These are phyloP conservation scores for Fagopyrum tataricum DNA, from an alignment of 148 eudicot species.

Conservation along the genomic window DNA sequence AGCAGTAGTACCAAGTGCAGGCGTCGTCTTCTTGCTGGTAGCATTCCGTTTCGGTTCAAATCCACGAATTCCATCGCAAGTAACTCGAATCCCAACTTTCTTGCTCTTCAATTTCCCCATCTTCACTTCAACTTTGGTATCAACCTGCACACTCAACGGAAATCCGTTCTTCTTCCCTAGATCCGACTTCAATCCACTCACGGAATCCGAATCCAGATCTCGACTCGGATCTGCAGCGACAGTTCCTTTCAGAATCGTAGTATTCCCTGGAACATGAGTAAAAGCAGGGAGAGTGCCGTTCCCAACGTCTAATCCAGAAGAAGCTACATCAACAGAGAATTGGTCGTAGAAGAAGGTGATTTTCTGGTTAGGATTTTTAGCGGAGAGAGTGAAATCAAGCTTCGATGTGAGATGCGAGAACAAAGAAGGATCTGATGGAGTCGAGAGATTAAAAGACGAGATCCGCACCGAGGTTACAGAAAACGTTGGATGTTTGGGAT, in stretches of 20 bases:
- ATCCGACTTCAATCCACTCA: constrained; percentile 37
- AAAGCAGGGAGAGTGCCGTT: constrained; percentile 45
- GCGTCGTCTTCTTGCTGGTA: constrained; percentile 27
- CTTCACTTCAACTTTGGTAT: constrained; percentile 50
- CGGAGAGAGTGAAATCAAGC: constrained; percentile 60
- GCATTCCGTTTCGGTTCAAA: constrained; percentile 42
- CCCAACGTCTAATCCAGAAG: constrained; percentile 28
- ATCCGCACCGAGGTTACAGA: constrained; percentile 43
- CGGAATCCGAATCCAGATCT: constrained; percentile 45
- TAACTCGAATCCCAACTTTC: constrained; percentile 60
- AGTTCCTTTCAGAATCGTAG: constrained; percentile 29
- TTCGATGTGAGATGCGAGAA: constrained; percentile 23
- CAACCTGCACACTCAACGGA: constrained; percentile 40
- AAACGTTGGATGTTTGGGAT: constrained; percentile 73
- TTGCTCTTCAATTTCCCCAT: constrained; percentile 58
- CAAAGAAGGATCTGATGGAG: constrained; percentile 35
- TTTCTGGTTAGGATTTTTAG: constrained; percentile 70
- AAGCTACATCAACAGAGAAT: constrained; percentile 19
- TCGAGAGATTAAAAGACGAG: constrained; percentile 52
- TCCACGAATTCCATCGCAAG: constrained; percentile 55
- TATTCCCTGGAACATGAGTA: constrained; percentile 28
- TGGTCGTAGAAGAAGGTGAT: constrained; percentile 41
- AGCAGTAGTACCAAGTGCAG: constrained; percentile 30
- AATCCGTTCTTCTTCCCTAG: constrained; percentile 48
- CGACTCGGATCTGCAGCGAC: constrained; percentile 10